Base-by-base conservation (phyloP, 257 asterid genomes). In the Rehmannia glutinosa region DNA sequence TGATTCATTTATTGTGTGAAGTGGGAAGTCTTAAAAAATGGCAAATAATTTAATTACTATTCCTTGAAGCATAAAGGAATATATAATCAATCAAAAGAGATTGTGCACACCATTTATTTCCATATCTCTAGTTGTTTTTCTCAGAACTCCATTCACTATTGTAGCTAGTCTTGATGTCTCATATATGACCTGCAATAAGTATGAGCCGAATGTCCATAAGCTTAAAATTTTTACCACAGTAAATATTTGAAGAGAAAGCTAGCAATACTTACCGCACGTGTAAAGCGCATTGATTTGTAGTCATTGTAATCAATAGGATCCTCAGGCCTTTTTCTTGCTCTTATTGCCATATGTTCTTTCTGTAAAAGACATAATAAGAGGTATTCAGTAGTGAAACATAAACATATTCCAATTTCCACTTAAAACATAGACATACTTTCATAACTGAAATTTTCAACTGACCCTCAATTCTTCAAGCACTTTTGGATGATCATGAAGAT, bases 231-330 rank as follows among this genome's bases (percentile, higher is more conserved):
- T 68, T 68, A 38, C 33, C 0, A 45, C 46, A 32, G 80, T 68
- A 77, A 70, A 53, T 62, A 66, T 66, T 35, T 57, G 20, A 27
- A 10, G 35, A 8, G 52, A 56, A 41, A 54, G 55, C 43, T 62
- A 38, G 54, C 50, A 57, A 62, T 8, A 79, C 83, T 75, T 67
- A 84, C 90, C 25, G 90, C 87, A 65, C 97, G 95, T 32, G 99
- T 94, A 73, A 94, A 91, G 16, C 84, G 86, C 99, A 94, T 94
- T 43, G 92, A 81, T 72, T 83, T 91, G 81, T 84, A 94, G 86
- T 94, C 97, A 17, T 81, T 82, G 68, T 86, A 91, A 71, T 81
- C 80, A 47, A 94, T 84, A 61, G 96, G 92, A 70, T 94, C 97
- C 75, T 85, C 87, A n/a, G 93, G 85, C 41, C 69, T 77, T 61